Evolutionary conservation across 495 filamentous ascomycete species (phyloP).

Genomic region (Rostrohypoxylon terebratum): DNA sequence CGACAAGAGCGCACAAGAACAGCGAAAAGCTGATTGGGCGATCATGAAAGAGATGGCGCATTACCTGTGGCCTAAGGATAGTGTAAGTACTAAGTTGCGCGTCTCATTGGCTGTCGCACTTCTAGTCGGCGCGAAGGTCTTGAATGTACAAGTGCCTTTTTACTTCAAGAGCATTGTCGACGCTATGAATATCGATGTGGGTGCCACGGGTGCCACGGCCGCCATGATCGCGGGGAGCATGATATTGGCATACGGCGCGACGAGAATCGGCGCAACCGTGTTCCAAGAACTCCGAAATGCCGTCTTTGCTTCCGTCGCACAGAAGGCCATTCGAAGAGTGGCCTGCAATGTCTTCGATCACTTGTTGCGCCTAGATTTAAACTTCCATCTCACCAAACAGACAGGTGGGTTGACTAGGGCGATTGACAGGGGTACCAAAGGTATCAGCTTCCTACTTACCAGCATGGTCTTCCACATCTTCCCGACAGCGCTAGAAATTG

Average conservation of each 20-base stretch:
- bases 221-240: slow-evolving; percentile 89
- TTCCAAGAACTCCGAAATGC: slow-evolving; percentile 95
- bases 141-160: slow-evolving; percentile 98
- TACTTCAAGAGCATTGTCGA: slow-evolving; percentile 99
- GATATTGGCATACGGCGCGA: slow-evolving; percentile 90
- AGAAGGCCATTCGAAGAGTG: slow-evolving; percentile 93
- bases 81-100: slow-evolving; percentile 81
- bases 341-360: slow-evolving; percentile 94
- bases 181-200: slow-evolving; percentile 95
- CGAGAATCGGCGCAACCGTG: slow-evolving; percentile 85
- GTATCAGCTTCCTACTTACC: slow-evolving; percentile 94
- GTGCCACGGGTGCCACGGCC: slow-evolving; percentile 82
- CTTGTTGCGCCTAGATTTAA: slow-evolving; percentile 86
- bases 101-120: slow-evolving; percentile 84
- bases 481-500: slow-evolving; percentile 92
- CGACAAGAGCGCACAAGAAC: slow-evolving; percentile 77
- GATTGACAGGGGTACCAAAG: slow-evolving; percentile 96
- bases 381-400: slow-evolving; percentile 93
- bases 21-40: slow-evolving; percentile 96
- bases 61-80: slow-evolving; percentile 95
- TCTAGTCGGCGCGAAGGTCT: slow-evolving; percentile 89
- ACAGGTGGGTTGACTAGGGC: slow-evolving; percentile 94
- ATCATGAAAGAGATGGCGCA: slow-evolving; percentile 98
- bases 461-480: slow-evolving; percentile 99
- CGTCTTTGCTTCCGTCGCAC: slow-evolving; percentile 94